Base-by-base conservation (phyloP, 2,329 filamentous ascomycete species). In the Hawksworthiomyces lignivorus region DNA sequence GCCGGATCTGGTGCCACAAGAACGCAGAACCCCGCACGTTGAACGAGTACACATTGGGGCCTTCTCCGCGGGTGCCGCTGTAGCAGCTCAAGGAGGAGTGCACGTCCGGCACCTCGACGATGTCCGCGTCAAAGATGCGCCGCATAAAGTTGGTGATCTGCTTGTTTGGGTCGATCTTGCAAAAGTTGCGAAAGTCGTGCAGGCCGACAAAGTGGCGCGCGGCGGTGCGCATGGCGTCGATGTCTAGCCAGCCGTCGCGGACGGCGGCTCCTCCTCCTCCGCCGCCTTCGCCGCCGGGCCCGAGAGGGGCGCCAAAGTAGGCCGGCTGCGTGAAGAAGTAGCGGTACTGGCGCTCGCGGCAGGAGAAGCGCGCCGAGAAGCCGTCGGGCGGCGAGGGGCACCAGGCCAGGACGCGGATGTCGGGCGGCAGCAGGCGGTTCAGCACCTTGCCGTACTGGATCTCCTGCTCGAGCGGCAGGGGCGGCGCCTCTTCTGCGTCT, bases 281-380 rank as follows among this genome's bases (percentile, higher is more conserved):
- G 43, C 52, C 50, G 52, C 41, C 30, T 19, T 55, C 29, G 17
- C 36, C 34, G 27, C 26, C 44, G 28, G 56, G 2, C 70, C 65
- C 1, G 82, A 78, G 5, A 3, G 36, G 20, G 4, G 45, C 34
- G 19, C 41, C 45, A n/a, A 78, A 68, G 56, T 87, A 95, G 2
- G 84, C 86, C 0, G 92, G 92, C 58, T 96, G 87, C 0, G 92
- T 97, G 68, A 98, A 98, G 69, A 95, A 97, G 64, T 98, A 98
- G 44, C 87, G 81, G 67, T 98, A 98, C 51, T 85, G 82, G 18
- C 92, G 76, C 63, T 96, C 88, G 48, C 83, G 79, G 63, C 92
- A 98, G 41, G 85, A 88, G 71, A 96, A 96, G 30, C 92, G 81
- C 5, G 92, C 92, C 26, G 86, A 88, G 62, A 98, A 98, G 47